Base-by-base conservation (phyloP, 257 asterid species). In the Nicotiana knightiana region DNA sequence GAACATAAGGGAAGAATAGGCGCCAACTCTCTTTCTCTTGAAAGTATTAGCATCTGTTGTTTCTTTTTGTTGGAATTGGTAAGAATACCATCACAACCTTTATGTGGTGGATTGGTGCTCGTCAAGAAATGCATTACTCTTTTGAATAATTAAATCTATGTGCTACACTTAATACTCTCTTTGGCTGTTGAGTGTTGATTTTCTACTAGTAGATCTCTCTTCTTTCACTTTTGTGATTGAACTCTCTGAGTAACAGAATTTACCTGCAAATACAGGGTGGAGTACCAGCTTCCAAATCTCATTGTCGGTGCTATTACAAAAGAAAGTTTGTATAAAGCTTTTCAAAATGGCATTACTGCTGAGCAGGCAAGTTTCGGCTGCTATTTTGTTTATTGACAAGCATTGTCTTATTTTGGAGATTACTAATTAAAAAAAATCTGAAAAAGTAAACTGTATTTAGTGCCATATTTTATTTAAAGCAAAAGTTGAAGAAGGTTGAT, bases 261-360 rank as follows among this genome's bases (percentile, higher is more conserved):
- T 67, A 16, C 30, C 83, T 90, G 82, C 75, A 84, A 87, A 82
- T 86, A 65, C 94, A 95, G 99, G 93, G 90, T 96, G 37, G 98
- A 94, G 83, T 96, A 96, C 89, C 98, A 93, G 90, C 97, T 96
- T 68, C 99, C 99, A 30, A 96, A 96, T 90, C 97, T 96, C 88
- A 90, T 94, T 63, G 99, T 96, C 75, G 89, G 95, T n/a, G 94
- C 98, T 39, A 93, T 96, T 85, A 94, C 90, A 16, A 96, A 94
- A 87, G 99, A 96, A 84, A 94, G 97, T 93, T 90, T 96, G 90
- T 89, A 93, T 84, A 94, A 90, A 87, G 98, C 99, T 77, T 92
- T 94, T 87, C 87, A 77, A 83, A 91, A 94, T 82, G 98, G 99
- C 89, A 96, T 96, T 76, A 88, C 94, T 37, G 88, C 95, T 37